Conservation (phyloP, 2,329 filamentous ascomycete species). For the Volutella citrinella region DNA sequence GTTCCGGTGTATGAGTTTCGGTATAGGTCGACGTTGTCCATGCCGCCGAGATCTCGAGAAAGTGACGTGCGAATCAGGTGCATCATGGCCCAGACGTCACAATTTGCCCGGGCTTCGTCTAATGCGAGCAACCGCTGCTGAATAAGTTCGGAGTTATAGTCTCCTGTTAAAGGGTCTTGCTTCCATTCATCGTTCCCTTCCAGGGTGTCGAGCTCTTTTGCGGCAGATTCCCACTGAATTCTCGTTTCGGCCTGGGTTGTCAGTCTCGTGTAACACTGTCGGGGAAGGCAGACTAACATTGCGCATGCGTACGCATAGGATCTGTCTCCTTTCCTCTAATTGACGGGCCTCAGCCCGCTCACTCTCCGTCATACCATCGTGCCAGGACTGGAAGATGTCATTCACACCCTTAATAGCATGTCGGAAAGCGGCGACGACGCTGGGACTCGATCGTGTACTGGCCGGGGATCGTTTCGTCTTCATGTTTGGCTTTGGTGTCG, state of each 20-base stretch:
- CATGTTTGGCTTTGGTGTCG: constrained; percentile 18
- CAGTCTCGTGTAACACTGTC: constrained; percentile 9
- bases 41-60: constrained; percentile 77
- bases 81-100: constrained; percentile 74
- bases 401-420: constrained; percentile 39
- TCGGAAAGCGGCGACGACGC: constrained; percentile 23
- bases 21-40: constrained; percentile 81
- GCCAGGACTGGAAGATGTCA: constrained; percentile 43
- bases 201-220: constrained; percentile 71
- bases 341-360: constrained; percentile 46
- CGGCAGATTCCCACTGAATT: constrained; percentile 72
- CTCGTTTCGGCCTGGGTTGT: constrained; percentile 59
- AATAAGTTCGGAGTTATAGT: constrained; percentile 71
- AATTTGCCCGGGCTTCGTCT: constrained; percentile 67
- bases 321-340: constrained; percentile 58
- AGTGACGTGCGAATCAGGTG: constrained; percentile 77
- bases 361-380: constrained; percentile 50
- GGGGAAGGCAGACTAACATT: constrained; percentile 51
- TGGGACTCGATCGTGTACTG: constrained; percentile 8
- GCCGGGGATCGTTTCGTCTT: constrained; percentile 20
- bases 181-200: constrained; percentile 87
- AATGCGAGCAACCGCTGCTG: constrained; percentile 68
- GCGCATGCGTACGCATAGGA: constrained; percentile 62
- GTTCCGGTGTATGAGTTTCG: constrained; percentile 82
- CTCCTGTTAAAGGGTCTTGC: constrained; percentile 53